Conservation (phyloP, 2,329 filamentous ascomycete genomes). For the Fusarium torulosum region DNA sequence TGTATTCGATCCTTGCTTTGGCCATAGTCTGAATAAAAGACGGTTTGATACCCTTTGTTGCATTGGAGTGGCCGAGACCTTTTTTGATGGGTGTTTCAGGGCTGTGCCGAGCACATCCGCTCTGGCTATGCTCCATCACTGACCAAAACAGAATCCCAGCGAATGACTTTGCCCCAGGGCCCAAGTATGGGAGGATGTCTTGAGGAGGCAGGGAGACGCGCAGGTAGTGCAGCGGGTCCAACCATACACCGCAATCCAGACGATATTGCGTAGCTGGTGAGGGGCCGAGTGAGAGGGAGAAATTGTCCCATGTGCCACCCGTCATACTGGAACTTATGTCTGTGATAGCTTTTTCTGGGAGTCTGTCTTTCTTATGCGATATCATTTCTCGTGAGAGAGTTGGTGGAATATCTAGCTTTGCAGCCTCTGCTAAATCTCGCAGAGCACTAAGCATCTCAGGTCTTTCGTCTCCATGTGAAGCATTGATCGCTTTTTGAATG, state of each 20-base stretch:
- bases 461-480: neutral
- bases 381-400: neutral
- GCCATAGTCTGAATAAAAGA: constrained; percentile 14
- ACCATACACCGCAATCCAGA: constrained; percentile 13
- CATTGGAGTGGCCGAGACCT: neutral
- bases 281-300: too few relatives aligned
- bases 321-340: accelerated
- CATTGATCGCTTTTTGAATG: neutral
- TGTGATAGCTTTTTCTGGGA: accelerated
- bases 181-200: constrained; percentile 6
- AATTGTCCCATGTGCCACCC: accelerated
- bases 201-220: neutral
- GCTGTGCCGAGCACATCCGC: neutral
- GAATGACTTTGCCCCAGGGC: accelerated
- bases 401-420: neutral
- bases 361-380: accelerated
- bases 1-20: constrained; percentile 16
- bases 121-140: constrained; percentile 16
- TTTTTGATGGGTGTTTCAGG: neutral
- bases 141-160: constrained; percentile 17
- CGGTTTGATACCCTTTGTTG: constrained; percentile 1
- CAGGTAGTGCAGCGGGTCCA: constrained; percentile 9
- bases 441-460: neutral
- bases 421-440: neutral
- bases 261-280: neutral